phyloP scores from a whole-genome alignment of 371 early-diverging fungal genomes.

The Gilbertella persicaria region DNA sequence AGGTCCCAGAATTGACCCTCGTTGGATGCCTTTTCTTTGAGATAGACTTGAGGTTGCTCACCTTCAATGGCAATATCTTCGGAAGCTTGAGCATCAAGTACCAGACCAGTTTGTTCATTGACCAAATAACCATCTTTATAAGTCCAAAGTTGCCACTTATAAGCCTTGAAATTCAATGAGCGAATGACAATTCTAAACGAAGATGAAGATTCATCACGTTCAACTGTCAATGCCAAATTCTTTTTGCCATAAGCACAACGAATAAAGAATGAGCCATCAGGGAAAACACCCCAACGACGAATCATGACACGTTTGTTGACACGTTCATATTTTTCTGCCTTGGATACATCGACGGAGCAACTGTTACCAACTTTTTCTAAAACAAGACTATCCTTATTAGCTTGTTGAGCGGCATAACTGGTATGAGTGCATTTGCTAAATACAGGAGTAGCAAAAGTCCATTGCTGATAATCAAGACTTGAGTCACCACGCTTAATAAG shows the following conservation, averaged over 20 bases:
- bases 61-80: constrained; percentile 36
- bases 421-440: constrained; percentile 26
- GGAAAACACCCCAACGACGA: constrained; percentile 53
- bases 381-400: constrained; percentile 12
- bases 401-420: constrained; percentile 21
- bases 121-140: constrained; percentile 52
- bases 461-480: constrained; percentile 33
- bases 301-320: constrained; percentile 29
- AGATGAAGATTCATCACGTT: constrained; percentile 8
- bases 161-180: constrained; percentile 39
- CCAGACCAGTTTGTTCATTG: constrained; percentile 57
- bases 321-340: constrained; percentile 35
- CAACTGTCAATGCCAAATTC: constrained; percentile 41
- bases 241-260: constrained; percentile 30
- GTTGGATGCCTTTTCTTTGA: constrained; percentile 24
- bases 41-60: constrained; percentile 30
- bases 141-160: constrained; percentile 55
- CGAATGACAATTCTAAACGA: constrained; percentile 31
- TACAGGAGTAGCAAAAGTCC: constrained; percentile 42
- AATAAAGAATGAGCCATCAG: constrained; percentile 41
- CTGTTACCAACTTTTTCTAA: constrained; percentile 12
- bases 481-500: constrained; percentile 33
- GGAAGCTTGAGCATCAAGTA: constrained; percentile 42
- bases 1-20: constrained; percentile 48
- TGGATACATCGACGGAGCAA: constrained; percentile 24